Evolutionary conservation across 192 early-diverging fungal genomes (phyloP).

Genomic region (Gonapodya prolifera): DNA sequence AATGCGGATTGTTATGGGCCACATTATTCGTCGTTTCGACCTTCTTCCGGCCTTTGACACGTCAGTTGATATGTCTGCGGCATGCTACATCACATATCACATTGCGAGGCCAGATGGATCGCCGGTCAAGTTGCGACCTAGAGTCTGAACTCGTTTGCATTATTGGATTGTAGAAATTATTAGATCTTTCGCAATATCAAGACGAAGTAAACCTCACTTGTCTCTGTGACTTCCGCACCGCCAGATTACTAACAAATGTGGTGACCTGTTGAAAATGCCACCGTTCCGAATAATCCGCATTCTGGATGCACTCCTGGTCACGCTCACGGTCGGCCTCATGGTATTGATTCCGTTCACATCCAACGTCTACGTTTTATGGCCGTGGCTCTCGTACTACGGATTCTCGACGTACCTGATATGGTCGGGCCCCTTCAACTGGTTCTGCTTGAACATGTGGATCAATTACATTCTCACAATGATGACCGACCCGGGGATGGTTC

Average conservation of each 20-base stretch:
- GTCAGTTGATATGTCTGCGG: too few relatives aligned
- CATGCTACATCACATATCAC: too few relatives aligned
- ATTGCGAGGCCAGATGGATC: too few relatives aligned
- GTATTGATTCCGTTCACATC: slow-evolving; percentile 44
- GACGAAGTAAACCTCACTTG: background rate
- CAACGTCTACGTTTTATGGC: slow-evolving; percentile 52
- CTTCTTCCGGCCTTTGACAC: background rate
- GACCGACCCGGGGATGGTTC: slow-evolving; percentile 72
- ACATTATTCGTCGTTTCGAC: background rate
- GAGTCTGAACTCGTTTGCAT: too few relatives aligned
- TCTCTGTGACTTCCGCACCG: too few relatives aligned
- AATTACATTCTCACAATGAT: slow-evolving; percentile 73
- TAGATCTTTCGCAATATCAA: background rate
- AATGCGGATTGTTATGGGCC: background rate
- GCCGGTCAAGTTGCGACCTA: too few relatives aligned
- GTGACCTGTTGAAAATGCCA: background rate
- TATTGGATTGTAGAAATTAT: too few relatives aligned
- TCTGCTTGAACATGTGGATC: slow-evolving; percentile 61
- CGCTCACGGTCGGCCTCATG: slow-evolving; percentile 41
- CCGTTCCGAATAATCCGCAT: background rate
- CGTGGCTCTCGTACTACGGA: slow-evolving; percentile 28
- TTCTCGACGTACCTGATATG: slow-evolving; percentile 28
- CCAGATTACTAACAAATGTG: too few relatives aligned
- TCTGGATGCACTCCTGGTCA: slow-evolving; percentile 19
- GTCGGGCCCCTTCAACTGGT: slow-evolving; percentile 60